These are phyloP conservation scores for Sporisorium graminicola DNA, from an alignment of 1,284 basidiomycete species.

Conservation along the genomic window DNA sequence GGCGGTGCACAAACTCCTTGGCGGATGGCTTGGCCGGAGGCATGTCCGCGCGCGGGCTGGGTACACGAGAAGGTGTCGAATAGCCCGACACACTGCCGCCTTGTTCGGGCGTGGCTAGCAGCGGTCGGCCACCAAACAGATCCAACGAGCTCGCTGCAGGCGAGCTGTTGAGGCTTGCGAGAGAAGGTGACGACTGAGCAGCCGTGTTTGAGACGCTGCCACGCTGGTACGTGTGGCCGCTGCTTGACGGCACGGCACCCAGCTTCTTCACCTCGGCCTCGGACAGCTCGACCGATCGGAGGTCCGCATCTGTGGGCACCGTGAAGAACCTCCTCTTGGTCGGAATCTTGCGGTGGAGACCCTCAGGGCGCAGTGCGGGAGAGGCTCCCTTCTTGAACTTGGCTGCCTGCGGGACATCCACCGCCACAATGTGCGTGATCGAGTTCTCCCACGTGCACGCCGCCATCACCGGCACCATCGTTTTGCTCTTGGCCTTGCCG, in stretches of 20 bases:
- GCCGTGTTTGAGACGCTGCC: background rate
- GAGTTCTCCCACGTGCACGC: conserved; percentile 60
- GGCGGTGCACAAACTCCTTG: conserved; percentile 33
- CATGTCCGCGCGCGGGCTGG: conserved; percentile 25
- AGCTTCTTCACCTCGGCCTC: conserved; percentile 33
- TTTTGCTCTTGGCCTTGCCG: conserved; percentile 33
- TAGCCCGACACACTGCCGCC: conserved; percentile 22
- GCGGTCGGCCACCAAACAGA: conserved; percentile 4
- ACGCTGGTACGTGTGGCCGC: background rate
- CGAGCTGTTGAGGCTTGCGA: conserved; percentile 13
- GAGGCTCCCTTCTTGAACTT: conserved; percentile 39
- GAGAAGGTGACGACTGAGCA: background rate
- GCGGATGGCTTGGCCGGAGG: conserved; percentile 19
- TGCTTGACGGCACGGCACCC: background rate
- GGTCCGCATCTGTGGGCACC: conserved; percentile 46
- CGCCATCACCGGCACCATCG: conserved; percentile 55
- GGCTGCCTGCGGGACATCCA: conserved; percentile 47
- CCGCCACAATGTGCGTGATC: conserved; percentile 37
- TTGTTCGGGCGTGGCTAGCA: conserved; percentile 15
- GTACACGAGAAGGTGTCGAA: conserved; percentile 26
- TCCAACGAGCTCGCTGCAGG: conserved; percentile 13
- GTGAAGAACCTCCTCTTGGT: conserved; percentile 45
- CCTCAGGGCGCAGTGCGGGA: conserved; percentile 29
- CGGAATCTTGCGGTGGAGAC: conserved; percentile 37
- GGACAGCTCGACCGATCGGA: conserved; percentile 42